Conservation (phyloP, 345 rosid species). For the Hypericum androsaemum region DNA sequence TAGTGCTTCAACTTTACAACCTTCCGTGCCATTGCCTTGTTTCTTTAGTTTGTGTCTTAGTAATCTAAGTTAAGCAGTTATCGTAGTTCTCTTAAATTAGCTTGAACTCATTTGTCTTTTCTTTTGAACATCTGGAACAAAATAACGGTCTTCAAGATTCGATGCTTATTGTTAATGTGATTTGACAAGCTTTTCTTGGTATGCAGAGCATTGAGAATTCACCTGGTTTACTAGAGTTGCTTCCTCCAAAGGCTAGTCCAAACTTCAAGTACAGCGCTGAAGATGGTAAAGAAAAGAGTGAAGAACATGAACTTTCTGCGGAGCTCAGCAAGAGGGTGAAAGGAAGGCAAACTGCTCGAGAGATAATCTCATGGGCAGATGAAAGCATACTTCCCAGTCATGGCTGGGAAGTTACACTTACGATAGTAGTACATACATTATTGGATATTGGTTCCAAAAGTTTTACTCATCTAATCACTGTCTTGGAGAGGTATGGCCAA, state of each 20-base stretch:
- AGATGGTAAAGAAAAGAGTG: conserved; percentile 64
- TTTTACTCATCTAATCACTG: conserved; percentile 90
- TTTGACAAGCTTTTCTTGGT: not conserved
- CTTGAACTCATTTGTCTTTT: too few relatives aligned
- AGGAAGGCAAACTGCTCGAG: conserved; percentile 73
- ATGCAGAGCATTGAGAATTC: conserved; percentile 85
- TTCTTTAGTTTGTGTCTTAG: too few relatives aligned
- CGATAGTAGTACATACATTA: conserved; percentile 70
- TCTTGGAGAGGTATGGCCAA: conserved; percentile 92
- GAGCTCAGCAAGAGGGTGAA: conserved; percentile 78
- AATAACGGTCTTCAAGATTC: too few relatives aligned
- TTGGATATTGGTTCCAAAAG: conserved; percentile 96
- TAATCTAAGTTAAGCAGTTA: too few relatives aligned
- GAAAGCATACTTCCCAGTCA: conserved; percentile 61
- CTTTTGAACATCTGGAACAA: too few relatives aligned
- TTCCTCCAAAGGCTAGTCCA: conserved; percentile 76
- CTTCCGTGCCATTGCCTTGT: too few relatives aligned
- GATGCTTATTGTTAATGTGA: too few relatives aligned
- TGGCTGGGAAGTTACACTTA: conserved; percentile 55
- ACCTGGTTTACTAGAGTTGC: conserved; percentile 73
- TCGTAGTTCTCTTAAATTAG: too few relatives aligned
- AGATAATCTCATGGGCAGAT: conserved; percentile 72
- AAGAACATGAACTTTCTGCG: conserved; percentile 53
- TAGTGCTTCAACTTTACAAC: too few relatives aligned
- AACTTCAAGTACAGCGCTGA: conserved; percentile 53